Conservation (phyloP, 2,329 filamentous ascomycete genomes). For the Pleurostoma richardsiae region DNA sequence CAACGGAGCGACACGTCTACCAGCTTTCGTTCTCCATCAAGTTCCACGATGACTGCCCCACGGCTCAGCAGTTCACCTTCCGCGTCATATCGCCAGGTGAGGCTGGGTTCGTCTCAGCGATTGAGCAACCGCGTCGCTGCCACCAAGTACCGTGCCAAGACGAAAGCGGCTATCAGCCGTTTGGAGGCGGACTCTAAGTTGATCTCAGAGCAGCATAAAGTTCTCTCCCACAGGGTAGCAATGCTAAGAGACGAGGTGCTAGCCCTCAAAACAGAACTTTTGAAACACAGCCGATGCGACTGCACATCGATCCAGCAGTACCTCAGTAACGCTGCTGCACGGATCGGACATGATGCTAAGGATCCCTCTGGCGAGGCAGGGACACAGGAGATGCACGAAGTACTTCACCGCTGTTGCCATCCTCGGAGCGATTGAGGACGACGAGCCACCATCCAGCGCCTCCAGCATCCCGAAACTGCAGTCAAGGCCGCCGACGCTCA, state of each 20-base stretch:
- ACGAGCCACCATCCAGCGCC: neutral
- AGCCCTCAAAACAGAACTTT: neutral
- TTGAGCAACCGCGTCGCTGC: slow-evolving; percentile 20
- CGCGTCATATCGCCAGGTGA: too few relatives aligned
- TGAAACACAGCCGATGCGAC: neutral
- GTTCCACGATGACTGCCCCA: too few relatives aligned
- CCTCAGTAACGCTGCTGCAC: neutral
- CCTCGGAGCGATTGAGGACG: neutral
- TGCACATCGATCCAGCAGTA: slow-evolving; percentile 20
- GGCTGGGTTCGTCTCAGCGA: slow-evolving; percentile 8
- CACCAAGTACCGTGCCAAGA: neutral
- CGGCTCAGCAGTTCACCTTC: too few relatives aligned
- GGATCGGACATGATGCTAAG: neutral
- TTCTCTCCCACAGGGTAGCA: neutral
- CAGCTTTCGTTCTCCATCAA: too few relatives aligned
- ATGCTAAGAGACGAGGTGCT: neutral
- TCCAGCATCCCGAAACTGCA: neutral
- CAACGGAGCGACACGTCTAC: too few relatives aligned
- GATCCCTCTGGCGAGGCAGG: neutral
- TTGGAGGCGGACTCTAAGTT: neutral
- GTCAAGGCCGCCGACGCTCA: neutral
- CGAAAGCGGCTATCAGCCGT: slow-evolving; percentile 1
- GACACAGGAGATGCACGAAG: neutral
- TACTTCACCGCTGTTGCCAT: neutral
- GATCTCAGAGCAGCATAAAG: neutral